Evolutionary conservation across 345 rosid species (phyloP).

Genomic region (Acer yangbiense): DNA sequence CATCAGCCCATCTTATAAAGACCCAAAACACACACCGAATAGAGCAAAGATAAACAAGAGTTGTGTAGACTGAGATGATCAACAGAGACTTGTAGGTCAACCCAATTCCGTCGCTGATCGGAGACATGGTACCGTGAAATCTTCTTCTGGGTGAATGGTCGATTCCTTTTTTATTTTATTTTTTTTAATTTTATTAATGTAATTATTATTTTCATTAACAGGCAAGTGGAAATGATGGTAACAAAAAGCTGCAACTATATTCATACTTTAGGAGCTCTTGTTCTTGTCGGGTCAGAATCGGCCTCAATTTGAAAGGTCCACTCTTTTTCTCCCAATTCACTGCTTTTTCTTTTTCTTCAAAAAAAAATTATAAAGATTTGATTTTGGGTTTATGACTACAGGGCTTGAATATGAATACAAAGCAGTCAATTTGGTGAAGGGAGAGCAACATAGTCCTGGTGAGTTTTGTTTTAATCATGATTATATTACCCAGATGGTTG

Average conservation of each 20-base stretch:
- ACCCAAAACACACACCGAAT: no score
- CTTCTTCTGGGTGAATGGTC: not conserved
- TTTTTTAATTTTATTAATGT: no score
- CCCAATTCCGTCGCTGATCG: no score
- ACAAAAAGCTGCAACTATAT: slow-evolving; percentile 48
- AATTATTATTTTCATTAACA: not conserved
- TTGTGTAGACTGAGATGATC: no score
- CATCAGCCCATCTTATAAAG: no score
- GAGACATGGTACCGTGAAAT: not conserved
- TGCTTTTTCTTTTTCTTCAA: not conserved
- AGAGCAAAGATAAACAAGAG: no score
- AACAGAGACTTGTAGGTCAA: no score
- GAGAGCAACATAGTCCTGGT: slow-evolving; percentile 75
- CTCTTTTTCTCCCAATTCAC: no score
- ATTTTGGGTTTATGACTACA: slow-evolving; percentile 18
- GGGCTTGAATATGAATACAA: slow-evolving; percentile 70
- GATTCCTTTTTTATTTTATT: no score
- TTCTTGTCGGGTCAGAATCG: slow-evolving; percentile 71
- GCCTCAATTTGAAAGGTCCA: slow-evolving; percentile 75
- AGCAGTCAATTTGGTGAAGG: slow-evolving; percentile 55
- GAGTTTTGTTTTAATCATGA: not conserved
- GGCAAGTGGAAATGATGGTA: not conserved
- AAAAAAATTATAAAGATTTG: not conserved
- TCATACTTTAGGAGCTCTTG: slow-evolving; percentile 83
- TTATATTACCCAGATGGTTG: not conserved